A percentile compares a stretch with the other conserved stretches of the same genome.
Conservation (phyloP, 129 eudicot genomes). For the Arctium lappa region DNA sequence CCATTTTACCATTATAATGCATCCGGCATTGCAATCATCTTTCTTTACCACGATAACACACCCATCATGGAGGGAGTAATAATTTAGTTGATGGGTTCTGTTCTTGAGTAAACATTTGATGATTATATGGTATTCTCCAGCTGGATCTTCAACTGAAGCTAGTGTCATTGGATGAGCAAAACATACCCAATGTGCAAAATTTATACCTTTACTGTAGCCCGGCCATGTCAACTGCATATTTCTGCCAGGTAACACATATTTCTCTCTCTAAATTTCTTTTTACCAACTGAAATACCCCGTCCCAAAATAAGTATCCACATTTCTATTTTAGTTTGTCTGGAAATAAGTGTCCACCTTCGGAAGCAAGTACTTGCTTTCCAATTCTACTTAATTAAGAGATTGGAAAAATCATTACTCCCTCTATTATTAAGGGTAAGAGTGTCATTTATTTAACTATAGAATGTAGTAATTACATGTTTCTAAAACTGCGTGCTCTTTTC, state of each 20-base stretch:
- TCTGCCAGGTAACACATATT: conserved; percentile 46
- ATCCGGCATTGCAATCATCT: neutral
- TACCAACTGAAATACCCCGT: neutral
- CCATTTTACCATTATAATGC: neutral
- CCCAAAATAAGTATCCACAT: neutral
- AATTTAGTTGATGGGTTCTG: neutral
- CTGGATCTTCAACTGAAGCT: conserved; percentile 46
- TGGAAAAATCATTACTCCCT: neutral
- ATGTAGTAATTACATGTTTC: neutral
- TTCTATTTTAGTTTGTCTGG: neutral
- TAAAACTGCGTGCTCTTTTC: neutral
- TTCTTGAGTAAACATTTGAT: neutral
- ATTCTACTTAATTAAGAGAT: neutral
- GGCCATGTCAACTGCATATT: conserved; percentile 28
- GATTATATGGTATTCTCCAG: conserved; percentile 38
- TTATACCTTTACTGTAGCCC: conserved; percentile 57
- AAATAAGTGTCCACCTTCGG: neutral
- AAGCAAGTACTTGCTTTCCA: neutral
- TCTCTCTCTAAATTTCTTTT: neutral
- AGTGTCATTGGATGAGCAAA: conserved; percentile 51
- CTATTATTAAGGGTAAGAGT: neutral
- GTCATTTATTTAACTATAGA: neutral
- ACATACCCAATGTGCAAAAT: conserved; percentile 40
- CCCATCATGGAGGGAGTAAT: conserved; percentile 1
- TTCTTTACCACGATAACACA: neutral